Conservation (phyloP, 768 basidiomycete genomes). For the Leccinum subgranulosum region DNA sequence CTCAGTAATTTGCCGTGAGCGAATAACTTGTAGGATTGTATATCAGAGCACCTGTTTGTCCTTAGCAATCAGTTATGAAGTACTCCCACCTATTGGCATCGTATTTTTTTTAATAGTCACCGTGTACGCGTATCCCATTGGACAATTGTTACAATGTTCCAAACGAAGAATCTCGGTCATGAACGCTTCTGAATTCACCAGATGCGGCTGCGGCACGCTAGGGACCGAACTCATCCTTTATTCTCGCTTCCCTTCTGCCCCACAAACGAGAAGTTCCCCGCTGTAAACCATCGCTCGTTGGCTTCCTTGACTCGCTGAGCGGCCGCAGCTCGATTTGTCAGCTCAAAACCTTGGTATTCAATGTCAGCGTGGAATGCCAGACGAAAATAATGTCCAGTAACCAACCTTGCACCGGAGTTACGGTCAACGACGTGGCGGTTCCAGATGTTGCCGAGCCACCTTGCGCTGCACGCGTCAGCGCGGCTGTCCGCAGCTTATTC, state of each 20-base stretch:
- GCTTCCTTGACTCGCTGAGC: slow-evolving; percentile 91
- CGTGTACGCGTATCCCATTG: slow-evolving; percentile 13
- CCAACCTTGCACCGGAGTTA: slow-evolving; percentile 93
- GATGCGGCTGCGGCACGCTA: not conserved
- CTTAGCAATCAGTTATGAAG: not conserved
- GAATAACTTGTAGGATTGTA: not conserved
- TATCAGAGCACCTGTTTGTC: not conserved
- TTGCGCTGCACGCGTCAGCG: slow-evolving; percentile 75
- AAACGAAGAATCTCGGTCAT: not conserved
- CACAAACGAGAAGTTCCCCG: slow-evolving; percentile 77
- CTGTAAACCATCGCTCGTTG: slow-evolving; percentile 95
- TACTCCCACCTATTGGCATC: slow-evolving; percentile 11
- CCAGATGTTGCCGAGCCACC: slow-evolving; percentile 58
- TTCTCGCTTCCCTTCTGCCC: slow-evolving; percentile 48
- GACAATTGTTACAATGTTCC: slow-evolving; percentile 1
- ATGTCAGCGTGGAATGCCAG: slow-evolving; percentile 12
- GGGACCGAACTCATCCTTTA: slow-evolving; percentile 17
- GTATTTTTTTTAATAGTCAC: slow-evolving; percentile 16
- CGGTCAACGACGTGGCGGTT: slow-evolving; percentile 86
- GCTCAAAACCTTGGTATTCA: slow-evolving; percentile 69
- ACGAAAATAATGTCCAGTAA: not conserved
- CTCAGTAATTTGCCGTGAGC: slow-evolving; percentile 24
- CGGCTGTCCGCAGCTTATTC: slow-evolving; percentile 86
- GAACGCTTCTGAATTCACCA: not conserved
- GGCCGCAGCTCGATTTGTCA: slow-evolving; percentile 87